Evolutionary conservation across 2,329 filamentous ascomycete species (phyloP).

Genomic region (Diplocarpon rosae): DNA sequence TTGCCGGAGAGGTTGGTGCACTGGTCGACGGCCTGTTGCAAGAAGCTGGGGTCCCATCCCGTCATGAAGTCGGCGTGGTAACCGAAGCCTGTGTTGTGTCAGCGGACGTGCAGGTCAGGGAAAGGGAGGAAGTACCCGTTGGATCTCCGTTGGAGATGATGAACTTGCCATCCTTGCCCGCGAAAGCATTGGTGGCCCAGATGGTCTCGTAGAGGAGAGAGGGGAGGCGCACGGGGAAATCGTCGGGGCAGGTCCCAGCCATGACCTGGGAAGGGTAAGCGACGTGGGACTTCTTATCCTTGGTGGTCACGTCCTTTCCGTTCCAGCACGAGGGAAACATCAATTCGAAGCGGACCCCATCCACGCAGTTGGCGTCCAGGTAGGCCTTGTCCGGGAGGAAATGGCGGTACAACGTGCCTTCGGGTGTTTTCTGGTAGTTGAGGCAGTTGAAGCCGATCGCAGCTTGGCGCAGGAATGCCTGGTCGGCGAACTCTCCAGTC

Average conservation of each 20-base stretch:
- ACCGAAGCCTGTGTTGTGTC: conserved; percentile 45
- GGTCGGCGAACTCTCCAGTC: conserved; percentile 46
- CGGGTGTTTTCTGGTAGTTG: conserved; percentile 50
- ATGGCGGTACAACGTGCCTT: conserved; percentile 66
- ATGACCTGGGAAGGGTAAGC: conserved; percentile 71
- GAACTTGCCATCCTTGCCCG: conserved; percentile 54
- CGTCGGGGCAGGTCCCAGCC: conserved; percentile 62
- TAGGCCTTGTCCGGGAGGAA: conserved; percentile 68
- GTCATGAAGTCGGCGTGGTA: conserved; percentile 75
- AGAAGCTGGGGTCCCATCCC: conserved; percentile 61
- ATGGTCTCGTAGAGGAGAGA: conserved; percentile 81
- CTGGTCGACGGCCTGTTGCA: conserved; percentile 59
- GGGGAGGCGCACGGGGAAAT: conserved; percentile 55
- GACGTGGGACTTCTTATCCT: conserved; percentile 53
- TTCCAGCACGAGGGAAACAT: conserved; percentile 91
- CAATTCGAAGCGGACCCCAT: conserved; percentile 72
- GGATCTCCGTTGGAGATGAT: conserved; percentile 69
- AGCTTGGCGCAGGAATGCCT: conserved; percentile 63
- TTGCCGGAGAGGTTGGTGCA: conserved; percentile 63
- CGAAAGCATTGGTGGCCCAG: conserved; percentile 61
- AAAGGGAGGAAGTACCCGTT: conserved; percentile 40
- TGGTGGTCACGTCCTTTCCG: conserved; percentile 46
- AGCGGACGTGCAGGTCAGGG: neutral
- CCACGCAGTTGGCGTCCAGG: conserved; percentile 68
- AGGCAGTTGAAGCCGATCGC: conserved; percentile 93